Evolutionary conservation across 495 filamentous ascomycete genomes (phyloP).

Genomic region (Pyrenopolyporus hunteri): DNA sequence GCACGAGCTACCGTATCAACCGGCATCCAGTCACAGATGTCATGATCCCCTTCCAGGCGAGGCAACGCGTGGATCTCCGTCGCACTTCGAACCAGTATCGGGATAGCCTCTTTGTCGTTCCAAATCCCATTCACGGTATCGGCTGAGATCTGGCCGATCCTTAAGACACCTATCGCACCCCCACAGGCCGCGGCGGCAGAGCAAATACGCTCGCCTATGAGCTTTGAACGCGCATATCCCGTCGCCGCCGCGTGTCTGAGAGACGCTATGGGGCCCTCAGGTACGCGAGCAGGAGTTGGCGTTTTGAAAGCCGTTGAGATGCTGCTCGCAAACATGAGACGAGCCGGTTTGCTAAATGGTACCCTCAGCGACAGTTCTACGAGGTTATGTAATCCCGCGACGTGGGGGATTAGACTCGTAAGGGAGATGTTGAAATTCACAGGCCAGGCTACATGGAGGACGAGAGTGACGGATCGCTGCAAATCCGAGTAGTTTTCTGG

Average conservation of each 20-base stretch:
- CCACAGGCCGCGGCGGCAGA: conserved; percentile 47
- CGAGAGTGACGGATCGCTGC: conserved; percentile 50
- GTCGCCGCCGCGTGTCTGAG: conserved; percentile 51
- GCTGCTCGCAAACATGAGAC: conserved; percentile 60
- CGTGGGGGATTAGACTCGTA: conserved; percentile 61
- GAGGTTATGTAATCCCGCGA: conserved; percentile 61
- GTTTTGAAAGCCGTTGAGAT: conserved; percentile 55
- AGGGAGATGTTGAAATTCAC: conserved; percentile 72
- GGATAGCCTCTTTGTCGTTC: conserved; percentile 65
- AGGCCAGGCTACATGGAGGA: conserved; percentile 73
- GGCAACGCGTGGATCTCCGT: conserved; percentile 57
- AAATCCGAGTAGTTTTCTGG: conserved; percentile 44
- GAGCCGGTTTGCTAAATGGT: conserved; percentile 41
- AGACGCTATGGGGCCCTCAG: conserved; percentile 50
- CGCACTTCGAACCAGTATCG: conserved; percentile 61
- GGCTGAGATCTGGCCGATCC: conserved; percentile 65
- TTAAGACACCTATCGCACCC: conserved; percentile 54
- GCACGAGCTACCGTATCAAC: conserved; percentile 59
- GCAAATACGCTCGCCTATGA: conserved; percentile 60
- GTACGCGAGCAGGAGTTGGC: conserved; percentile 40
- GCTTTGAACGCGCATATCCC: conserved; percentile 66
- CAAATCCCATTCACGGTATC: conserved; percentile 59
- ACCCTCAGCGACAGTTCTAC: conserved; percentile 60
- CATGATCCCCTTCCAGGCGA: conserved; percentile 46
- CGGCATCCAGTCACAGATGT: conserved; percentile 60